phyloP scores from a whole-genome alignment of 1,284 basidiomycete genomes.

The Irpex sp. region DNA sequence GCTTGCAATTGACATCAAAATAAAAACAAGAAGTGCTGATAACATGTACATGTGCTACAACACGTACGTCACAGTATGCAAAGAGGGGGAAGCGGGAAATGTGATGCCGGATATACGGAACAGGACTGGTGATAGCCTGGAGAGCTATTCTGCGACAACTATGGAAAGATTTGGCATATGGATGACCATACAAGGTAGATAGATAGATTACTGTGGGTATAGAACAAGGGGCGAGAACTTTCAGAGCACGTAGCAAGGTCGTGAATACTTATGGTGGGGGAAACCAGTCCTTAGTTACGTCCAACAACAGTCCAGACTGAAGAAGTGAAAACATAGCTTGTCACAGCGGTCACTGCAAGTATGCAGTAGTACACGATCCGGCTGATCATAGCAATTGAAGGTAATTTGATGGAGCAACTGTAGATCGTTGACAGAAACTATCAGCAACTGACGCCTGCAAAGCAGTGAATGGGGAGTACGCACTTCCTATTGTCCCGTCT shows the following conservation, averaged over 20 bases:
- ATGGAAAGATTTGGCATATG: not conserved
- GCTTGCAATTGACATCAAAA: too few relatives aligned
- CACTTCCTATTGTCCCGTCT: constrained; percentile 81
- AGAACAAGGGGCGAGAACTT: not conserved
- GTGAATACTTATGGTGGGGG: not conserved
- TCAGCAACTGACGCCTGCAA: not conserved
- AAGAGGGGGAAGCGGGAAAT: not conserved
- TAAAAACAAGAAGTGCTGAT: too few relatives aligned
- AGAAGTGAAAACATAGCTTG: not conserved
- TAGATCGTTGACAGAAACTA: constrained; percentile 16
- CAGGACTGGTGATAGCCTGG: too few relatives aligned
- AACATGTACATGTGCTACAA: not conserved
- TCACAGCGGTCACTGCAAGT: not conserved
- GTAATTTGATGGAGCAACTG: constrained; percentile 82
- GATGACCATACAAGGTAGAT: not conserved
- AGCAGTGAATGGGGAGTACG: not conserved
- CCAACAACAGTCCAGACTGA: constrained; percentile 2
- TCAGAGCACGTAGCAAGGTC: constrained; percentile 1
- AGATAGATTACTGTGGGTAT: constrained; percentile 2
- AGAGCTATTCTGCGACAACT: not conserved
- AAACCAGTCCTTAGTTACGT: not conserved
- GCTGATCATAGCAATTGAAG: constrained; percentile 59
- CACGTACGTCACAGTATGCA: not conserved
- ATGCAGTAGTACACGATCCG: not conserved
- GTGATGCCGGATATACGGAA: not conserved